Base-by-base conservation (phyloP, 139 green algal species). In the Choricystis sp. region DNA sequence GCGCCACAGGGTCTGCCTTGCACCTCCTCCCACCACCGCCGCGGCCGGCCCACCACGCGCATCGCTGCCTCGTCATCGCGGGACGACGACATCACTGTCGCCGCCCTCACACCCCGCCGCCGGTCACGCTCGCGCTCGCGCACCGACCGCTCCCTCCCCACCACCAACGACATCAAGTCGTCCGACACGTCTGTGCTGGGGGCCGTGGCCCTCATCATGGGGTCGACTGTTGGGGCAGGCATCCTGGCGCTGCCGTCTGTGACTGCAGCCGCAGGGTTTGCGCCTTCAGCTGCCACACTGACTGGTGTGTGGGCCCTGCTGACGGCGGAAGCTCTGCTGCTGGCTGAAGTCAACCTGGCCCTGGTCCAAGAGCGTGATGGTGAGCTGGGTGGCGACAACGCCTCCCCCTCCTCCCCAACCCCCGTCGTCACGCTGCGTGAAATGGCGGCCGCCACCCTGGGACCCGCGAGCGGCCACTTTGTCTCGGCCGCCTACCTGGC, bases 311-410 rank as follows among this genome's bases (percentile, higher is more conserved):
- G 81, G 81, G 70, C 27, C 3, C 67, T 89, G 56, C 72, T 90
- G 28, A 65, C 68, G 0, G 22, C 68, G 2, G 66, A 86, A 59
- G 80, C 83, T 0, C 62, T 90, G n/a, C 63, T 87, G 4, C 67
- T 90, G 1, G 83, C 81, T 0, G 83, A 90, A 62, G 81, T 90
- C 4, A 89, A 87, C 64, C 55, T 89, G 25, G 29, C 26, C 29
- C 49, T 48, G 23, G 58, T 2, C 28, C 59, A 30, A 25, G 49
- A 19, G 4, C 23, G 23, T 23, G 58, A 59, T 31, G 5, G 31
- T 16, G 23, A 24, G 25, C 4, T 16, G 40, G 9, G 9, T 9
- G 9, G 9, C 40, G 40, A 9, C 40, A 9, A 9, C 9, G 9
- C 40, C 40, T 52, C 40, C 40, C 40, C 16, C 9, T 52, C 40